Evolutionary conservation across 805 yeast genomes (phyloP).

Genomic region (Candida quercuum): DNA sequence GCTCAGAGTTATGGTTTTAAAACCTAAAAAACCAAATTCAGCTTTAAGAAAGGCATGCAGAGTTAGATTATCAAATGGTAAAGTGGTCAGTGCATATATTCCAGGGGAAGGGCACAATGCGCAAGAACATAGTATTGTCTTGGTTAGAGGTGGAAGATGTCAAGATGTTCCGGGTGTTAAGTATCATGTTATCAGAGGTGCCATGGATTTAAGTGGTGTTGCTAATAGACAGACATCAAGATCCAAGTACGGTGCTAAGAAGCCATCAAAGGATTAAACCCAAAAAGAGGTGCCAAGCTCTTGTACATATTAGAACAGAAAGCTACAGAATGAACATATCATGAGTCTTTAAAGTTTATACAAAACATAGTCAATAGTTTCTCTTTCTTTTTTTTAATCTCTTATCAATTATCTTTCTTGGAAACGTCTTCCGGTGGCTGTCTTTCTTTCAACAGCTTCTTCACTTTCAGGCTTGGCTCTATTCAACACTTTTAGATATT

Average conservation of each 20-base stretch:
- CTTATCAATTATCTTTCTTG: conserved; percentile 5
- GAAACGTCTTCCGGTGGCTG: conserved; percentile 28
- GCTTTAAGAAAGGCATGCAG: conserved; percentile 97
- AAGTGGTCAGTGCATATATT: conserved; percentile 83
- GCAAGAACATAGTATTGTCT: conserved; percentile 95
- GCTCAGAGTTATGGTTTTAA: conserved; percentile 85
- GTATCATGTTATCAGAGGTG: conserved; percentile 90
- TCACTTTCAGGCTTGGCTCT: conserved; percentile 93
- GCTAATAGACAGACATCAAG: conserved; percentile 88
- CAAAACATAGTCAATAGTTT: neutral
- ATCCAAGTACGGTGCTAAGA: conserved; percentile 91
- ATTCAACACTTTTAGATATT: conserved; percentile 90
- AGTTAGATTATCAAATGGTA: conserved; percentile 88
- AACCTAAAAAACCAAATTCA: conserved; percentile 98
- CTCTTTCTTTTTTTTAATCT: neutral
- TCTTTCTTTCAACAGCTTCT: conserved; percentile 48
- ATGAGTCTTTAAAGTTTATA: no score
- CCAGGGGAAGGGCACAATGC: conserved; percentile 99
- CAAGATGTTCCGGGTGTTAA: conserved; percentile 98
- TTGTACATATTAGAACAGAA: conserved; percentile 1
- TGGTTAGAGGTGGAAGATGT: conserved; percentile 96
- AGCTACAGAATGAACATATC: no score
- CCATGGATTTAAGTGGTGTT: conserved; percentile 89
- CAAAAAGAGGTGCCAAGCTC: conserved; percentile 1
- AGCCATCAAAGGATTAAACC: conserved; percentile 45